phyloP scores from a whole-genome alignment of 2,329 filamentous ascomycete species.

The Eutypa lata region DNA sequence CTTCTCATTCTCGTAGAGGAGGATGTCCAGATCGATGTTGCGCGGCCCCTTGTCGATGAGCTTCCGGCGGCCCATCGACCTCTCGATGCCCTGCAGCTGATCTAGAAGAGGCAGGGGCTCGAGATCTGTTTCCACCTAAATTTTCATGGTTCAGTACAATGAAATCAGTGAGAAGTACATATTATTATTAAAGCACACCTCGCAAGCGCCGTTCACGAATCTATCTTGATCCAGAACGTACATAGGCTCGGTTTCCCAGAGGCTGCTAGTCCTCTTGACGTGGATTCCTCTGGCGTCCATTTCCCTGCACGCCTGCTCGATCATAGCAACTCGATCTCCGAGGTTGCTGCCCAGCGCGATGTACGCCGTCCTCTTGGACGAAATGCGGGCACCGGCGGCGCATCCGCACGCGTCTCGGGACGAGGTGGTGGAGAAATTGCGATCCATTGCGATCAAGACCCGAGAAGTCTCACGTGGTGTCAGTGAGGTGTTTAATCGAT shows the following conservation, averaged over 20 bases:
- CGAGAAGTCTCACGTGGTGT: not conserved
- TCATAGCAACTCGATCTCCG: conserved; percentile 78
- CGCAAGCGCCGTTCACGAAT: conserved; percentile 90
- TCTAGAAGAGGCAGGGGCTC: conserved; percentile 75
- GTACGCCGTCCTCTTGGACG: conserved; percentile 59
- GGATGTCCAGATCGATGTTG: conserved; percentile 90
- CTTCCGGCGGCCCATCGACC: conserved; percentile 74
- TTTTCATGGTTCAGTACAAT: conserved; percentile 5
- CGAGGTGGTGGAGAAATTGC: conserved; percentile 15
- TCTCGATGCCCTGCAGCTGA: conserved; percentile 80
- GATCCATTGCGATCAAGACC: conserved; percentile 18
- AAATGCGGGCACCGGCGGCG: conserved; percentile 21
- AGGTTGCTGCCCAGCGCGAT: conserved; percentile 92
- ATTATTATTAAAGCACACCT: conserved; percentile 55
- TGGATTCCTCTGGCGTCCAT: conserved; percentile 72
- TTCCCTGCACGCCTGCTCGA: conserved; percentile 76
- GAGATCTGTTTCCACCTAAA: conserved; percentile 75
- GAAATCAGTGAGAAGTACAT: not conserved
- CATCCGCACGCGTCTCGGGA: conserved; percentile 21
- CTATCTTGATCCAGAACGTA: conserved; percentile 85
- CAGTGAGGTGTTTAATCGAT: not conserved
- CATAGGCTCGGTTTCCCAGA: conserved; percentile 97
- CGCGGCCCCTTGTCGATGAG: conserved; percentile 88
- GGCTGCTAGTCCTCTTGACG: conserved; percentile 75
- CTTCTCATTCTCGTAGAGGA: conserved; percentile 70